Evolutionary conservation across 176 grass and related monocot species (phyloP), one percentile per base, ranked within the genome.

Genomic region (Neostapfia colusana): DNA sequence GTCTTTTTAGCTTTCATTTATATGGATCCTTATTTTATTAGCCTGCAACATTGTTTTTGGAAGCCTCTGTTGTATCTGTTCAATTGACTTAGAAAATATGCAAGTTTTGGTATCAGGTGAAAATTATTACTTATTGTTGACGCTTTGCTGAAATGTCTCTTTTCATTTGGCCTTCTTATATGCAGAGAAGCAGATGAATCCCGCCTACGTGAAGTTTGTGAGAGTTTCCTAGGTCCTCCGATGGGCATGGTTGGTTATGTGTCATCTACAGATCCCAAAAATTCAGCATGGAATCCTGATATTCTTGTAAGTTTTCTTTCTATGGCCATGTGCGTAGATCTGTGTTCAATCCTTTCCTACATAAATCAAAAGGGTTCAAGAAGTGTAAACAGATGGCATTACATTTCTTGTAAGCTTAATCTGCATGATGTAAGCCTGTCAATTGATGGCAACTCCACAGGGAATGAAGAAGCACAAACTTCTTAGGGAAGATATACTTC

Each of bases 381-480:
- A 59, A 24, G 51, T 56, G 12, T 62, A 24, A 54, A 54, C 11
- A 42, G 35, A 46, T 67, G 53, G 3, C 5, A 24, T 6, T 7
- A 31, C 16, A 28, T 56, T 64, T 46, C 11, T 15, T 14, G 0
- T 13, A 41, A 54, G 31, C 0, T 31, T 36, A 66, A 31, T 53
- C 6, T 27, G 41, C 14, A 45, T 27, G 18, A 35, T 64, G 25
- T 57, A 0, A 28, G 4, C 23, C 12, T 25, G 16, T 65, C 51
- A 58, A 45, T 9, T 6, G 16, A 65, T 74, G 48, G 9, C n/a
- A 45, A 75, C 44, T 61, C 15, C 85, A 17, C 85, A 99, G 95
- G 95, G 95, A 73, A 92, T 99, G 82, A 88, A 95, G 80, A 99
- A 99, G 40, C 91, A 92, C 26, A 90, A 88, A 45, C 81, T 99